phyloP scores from a whole-genome alignment of 1,284 basidiomycete species.

The Ganoderma resinaceum region DNA sequence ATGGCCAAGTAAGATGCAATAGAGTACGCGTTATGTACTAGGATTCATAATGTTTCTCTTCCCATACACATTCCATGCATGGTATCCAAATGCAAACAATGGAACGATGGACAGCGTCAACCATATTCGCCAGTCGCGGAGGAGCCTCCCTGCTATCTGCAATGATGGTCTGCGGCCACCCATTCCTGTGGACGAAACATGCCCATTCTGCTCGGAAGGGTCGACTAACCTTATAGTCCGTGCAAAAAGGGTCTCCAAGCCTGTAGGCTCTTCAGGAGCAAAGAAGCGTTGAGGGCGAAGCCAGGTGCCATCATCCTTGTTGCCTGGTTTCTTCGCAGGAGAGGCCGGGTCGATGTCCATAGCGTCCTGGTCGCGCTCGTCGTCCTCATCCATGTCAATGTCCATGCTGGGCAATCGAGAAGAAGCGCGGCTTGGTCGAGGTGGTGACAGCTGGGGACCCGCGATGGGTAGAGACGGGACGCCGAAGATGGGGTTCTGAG shows the following conservation, averaged over 20 bases:
- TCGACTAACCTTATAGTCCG: slow-evolving; percentile 51
- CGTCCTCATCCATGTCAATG: slow-evolving; percentile 39
- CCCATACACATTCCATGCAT: slow-evolving; percentile 27
- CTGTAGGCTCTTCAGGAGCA: slow-evolving; percentile 78
- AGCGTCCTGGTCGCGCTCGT: slow-evolving; percentile 54
- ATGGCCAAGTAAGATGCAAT: background rate
- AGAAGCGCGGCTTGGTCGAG: slow-evolving; percentile 16
- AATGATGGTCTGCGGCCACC: background rate
- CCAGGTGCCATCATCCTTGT: slow-evolving; percentile 53
- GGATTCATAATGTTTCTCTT: slow-evolving; percentile 2
- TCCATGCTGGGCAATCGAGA: slow-evolving; percentile 35
- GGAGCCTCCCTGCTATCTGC: background rate
- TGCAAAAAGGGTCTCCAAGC: slow-evolving; percentile 77
- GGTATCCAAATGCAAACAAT: slow-evolving; percentile 22
- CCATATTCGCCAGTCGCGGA: slow-evolving; percentile 23
- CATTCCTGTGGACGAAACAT: slow-evolving; percentile 6
- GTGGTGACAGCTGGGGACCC: slow-evolving; percentile 35
- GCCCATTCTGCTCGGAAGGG: slow-evolving; percentile 26
- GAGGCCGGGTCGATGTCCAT: slow-evolving; percentile 65
- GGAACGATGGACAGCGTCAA: slow-evolving; percentile 24
- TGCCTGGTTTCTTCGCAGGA: slow-evolving; percentile 51
- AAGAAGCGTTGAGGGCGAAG: slow-evolving; percentile 77
- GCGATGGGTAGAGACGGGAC: slow-evolving; percentile 54
- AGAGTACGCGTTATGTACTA: background rate
- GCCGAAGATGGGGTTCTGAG: slow-evolving; percentile 67